Evolutionary conservation across 1,284 basidiomycete genomes (phyloP).

Genomic region (Apiotrichum brassicae): DNA sequence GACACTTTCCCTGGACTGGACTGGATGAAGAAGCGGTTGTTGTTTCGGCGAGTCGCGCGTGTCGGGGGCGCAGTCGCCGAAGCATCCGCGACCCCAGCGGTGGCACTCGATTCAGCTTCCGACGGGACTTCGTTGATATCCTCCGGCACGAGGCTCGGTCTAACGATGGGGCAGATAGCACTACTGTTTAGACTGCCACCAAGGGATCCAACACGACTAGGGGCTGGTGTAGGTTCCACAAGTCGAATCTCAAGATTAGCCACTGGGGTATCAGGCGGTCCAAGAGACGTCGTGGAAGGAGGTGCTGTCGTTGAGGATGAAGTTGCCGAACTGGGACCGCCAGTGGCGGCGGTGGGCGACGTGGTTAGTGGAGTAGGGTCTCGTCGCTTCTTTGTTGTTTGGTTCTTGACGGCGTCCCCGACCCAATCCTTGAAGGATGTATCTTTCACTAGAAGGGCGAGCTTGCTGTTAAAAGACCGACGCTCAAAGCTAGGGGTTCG

Average conservation of each 20-base stretch:
- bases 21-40: constrained; percentile 13
- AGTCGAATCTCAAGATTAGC: constrained; percentile 38
- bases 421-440: constrained; percentile 44
- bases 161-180: neutral
- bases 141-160: constrained; percentile 9
- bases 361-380: too few relatives aligned
- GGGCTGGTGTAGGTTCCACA: constrained; percentile 44
- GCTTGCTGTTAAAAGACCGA: constrained; percentile 33
- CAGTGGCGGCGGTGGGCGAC: too few relatives aligned
- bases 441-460: constrained; percentile 35
- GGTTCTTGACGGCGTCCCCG: constrained; percentile 32
- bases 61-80: neutral
- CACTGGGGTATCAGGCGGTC: constrained; percentile 27
- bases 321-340: neutral
- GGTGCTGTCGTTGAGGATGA: neutral
- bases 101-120: constrained; percentile 18
- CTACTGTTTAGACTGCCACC: constrained; percentile 16
- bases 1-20: constrained; percentile 15
- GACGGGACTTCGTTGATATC: constrained; percentile 16
- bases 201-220: constrained; percentile 38
- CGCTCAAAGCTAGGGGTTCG: constrained; percentile 21
- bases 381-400: neutral
- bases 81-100: constrained; percentile 12
- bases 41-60: neutral
- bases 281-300: neutral